Conservation (phyloP, 768 basidiomycete species). For the Russula abietina region DNA sequence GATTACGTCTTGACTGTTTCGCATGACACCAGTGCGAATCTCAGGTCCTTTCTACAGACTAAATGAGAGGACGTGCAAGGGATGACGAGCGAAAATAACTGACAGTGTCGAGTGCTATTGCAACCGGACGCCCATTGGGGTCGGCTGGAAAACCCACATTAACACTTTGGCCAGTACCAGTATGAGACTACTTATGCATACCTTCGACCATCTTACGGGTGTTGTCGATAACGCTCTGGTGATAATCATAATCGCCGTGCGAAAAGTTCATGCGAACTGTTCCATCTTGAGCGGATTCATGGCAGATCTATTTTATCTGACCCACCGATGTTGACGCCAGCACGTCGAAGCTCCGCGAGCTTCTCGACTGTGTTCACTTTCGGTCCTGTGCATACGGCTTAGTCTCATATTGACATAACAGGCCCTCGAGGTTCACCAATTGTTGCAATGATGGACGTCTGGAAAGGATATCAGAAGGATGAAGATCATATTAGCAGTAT, state of each 20-base stretch:
- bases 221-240: conserved; percentile 99
- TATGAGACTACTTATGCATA: conserved; percentile 33
- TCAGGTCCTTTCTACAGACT: conserved; percentile 89
- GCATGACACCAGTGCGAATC: conserved; percentile 95
- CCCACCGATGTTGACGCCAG: conserved; percentile 97
- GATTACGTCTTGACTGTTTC: conserved; percentile 71
- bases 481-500: conserved; percentile 2
- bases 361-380: conserved; percentile 92
- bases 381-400: conserved; percentile 52
- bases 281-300: conserved; percentile 15
- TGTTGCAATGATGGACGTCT: conserved; percentile 98
- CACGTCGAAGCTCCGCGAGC: conserved; percentile 73
- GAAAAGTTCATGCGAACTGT: conserved; percentile 99
- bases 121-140: conserved; percentile 80
- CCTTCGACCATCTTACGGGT: conserved; percentile 78
- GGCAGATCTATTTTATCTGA: conserved; percentile 20
- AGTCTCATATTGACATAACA: conserved; percentile 10
- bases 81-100: conserved; percentile 30
- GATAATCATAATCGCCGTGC: conserved; percentile 97
- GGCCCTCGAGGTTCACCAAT: conserved; percentile 56
- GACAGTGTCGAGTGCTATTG: conserved; percentile 96
- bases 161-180: not conserved
- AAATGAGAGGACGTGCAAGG: not conserved
- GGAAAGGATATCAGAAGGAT: conserved; percentile 9
- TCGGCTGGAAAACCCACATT: conserved; percentile 40